Conservation (phyloP, 176 grass and related monocot genomes). For the Eragrostis nindensis region DNA sequence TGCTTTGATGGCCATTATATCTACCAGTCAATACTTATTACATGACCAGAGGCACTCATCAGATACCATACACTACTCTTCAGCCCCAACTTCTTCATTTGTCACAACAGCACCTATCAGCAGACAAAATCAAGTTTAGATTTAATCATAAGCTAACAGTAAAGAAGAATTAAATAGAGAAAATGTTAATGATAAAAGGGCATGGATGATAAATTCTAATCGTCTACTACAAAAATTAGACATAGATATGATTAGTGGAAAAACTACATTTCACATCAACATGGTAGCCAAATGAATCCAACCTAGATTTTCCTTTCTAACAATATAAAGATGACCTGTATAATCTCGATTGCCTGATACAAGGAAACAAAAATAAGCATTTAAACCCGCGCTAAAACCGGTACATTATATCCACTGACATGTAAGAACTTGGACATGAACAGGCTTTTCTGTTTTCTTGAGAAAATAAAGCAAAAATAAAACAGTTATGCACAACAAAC, state of each 20-base stretch:
- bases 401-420: not conserved
- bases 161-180: not conserved
- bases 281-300: too few species aligned
- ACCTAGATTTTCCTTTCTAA: not conserved
- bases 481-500: not conserved
- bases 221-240: too few species aligned
- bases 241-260: not conserved
- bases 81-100: not conserved
- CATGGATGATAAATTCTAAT: not conserved
- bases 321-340: not conserved
- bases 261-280: not conserved
- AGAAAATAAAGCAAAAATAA: conserved; percentile 6
- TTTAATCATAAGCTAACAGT: not conserved
- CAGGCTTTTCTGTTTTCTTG: not conserved
- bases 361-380: not conserved
- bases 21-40: too few species aligned
- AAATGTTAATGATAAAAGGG: not conserved
- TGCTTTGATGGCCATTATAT: too few species aligned
- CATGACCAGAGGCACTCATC: too few species aligned
- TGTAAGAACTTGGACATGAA: not conserved
- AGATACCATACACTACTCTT: conserved; percentile 1
- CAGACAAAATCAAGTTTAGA: conserved; percentile 1
- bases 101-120: not conserved
- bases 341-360: not conserved
- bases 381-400: not conserved